phyloP scores from a whole-genome alignment of 2,329 filamentous ascomycete genomes.

The Fusarium stilboides region DNA sequence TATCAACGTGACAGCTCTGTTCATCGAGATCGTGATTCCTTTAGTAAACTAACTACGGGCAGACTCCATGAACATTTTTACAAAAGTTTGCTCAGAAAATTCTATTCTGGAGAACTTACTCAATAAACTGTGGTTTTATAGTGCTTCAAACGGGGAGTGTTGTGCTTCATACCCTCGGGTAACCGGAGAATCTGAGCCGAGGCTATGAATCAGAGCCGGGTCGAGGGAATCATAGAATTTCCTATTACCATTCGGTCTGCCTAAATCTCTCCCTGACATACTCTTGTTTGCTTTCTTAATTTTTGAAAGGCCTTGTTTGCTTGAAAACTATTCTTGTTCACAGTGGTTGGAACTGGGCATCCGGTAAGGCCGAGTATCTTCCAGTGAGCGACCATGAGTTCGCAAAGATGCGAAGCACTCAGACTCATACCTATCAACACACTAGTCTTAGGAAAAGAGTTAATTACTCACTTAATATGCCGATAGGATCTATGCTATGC shows the following conservation, averaged over 20 bases:
- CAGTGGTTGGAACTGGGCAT: background rate
- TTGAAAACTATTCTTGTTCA: background rate
- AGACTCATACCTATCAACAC: background rate
- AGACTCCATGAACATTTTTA: accelerated
- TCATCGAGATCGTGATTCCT: background rate
- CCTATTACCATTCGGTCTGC: background rate
- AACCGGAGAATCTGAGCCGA: conserved; percentile 16
- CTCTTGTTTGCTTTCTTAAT: background rate
- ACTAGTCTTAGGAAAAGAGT: background rate
- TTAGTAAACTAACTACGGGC: background rate
- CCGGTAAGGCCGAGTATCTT: no score
- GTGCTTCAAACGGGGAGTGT: background rate
- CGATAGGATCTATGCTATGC: background rate
- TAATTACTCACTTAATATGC: background rate
- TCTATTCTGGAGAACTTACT: no score
- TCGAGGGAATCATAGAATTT: conserved; percentile 4
- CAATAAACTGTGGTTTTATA: background rate
- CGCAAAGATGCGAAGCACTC: background rate
- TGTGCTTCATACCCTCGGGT: conserved; percentile 5
- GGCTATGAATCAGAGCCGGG: conserved; percentile 1
- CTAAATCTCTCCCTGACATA: background rate
- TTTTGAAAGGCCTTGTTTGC: no score
- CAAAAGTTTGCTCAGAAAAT: no score
- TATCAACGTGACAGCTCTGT: background rate
- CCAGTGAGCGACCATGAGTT: background rate